phyloP scores from a whole-genome alignment of 768 basidiomycete genomes.

The Auriscalpium vulgare region DNA sequence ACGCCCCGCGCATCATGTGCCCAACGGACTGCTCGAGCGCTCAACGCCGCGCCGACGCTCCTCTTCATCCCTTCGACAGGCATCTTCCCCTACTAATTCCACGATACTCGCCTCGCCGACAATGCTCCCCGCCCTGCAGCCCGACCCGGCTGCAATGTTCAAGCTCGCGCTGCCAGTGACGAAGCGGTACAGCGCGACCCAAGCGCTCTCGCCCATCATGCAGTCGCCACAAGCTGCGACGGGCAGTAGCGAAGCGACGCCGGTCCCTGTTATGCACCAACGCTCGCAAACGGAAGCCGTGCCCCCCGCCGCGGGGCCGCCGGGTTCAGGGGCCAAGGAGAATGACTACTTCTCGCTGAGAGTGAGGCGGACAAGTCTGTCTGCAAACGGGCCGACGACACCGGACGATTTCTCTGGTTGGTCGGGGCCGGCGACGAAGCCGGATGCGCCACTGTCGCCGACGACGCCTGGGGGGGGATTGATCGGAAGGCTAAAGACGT shows the following conservation, averaged over 20 bases:
- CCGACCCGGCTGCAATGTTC: conserved; percentile 34
- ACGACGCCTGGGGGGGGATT: conserved; percentile 39
- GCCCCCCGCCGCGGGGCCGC: neutral
- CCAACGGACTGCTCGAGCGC: conserved; percentile 17
- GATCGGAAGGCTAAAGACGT: conserved; percentile 73
- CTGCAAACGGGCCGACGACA: conserved; percentile 28
- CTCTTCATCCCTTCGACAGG: conserved; percentile 12
- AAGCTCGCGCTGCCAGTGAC: conserved; percentile 41
- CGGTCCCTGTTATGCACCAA: neutral
- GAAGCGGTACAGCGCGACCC: conserved; percentile 48
- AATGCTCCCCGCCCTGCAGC: conserved; percentile 59
- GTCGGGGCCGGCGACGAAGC: conserved; percentile 19
- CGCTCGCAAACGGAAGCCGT: conserved; percentile 2
- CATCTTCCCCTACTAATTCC: conserved; percentile 19
- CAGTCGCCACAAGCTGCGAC: neutral
- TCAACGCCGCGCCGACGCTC: conserved; percentile 19
- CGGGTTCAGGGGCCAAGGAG: conserved; percentile 9
- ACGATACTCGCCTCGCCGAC: conserved; percentile 55
- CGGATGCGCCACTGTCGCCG: neutral
- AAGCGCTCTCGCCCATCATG: conserved; percentile 15
- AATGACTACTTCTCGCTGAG: conserved; percentile 49
- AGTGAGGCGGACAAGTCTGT: conserved; percentile 37
- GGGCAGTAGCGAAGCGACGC: neutral
- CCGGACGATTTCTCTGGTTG: conserved; percentile 43
- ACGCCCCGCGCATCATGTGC: conserved; percentile 19